phyloP scores from a whole-genome alignment of 345 rosid genomes.

The Ceriops decandra region DNA sequence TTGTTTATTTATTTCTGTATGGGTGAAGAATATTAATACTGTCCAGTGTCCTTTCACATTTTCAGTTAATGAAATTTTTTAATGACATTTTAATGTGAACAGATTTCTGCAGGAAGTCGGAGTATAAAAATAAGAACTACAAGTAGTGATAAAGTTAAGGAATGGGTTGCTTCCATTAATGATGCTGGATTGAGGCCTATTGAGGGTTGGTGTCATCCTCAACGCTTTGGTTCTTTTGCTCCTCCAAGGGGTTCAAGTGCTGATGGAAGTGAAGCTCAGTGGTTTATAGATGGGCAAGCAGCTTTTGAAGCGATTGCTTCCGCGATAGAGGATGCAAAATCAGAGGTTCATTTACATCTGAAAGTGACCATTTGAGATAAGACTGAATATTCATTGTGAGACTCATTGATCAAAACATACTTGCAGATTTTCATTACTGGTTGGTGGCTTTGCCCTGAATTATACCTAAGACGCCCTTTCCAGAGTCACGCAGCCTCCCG shows the following conservation, averaged over 20 bases:
- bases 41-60: background rate
- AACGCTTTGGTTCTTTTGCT: slow-evolving; percentile 73
- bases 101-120: slow-evolving; percentile 65
- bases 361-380: background rate
- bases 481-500: slow-evolving; percentile 48
- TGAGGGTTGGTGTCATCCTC: slow-evolving; percentile 75
- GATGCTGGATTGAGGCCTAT: slow-evolving; percentile 47
- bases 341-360: slow-evolving; percentile 54
- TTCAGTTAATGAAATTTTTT: background rate
- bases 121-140: slow-evolving; percentile 55
- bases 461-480: slow-evolving; percentile 89
- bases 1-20: background rate
- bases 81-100: slow-evolving; percentile 5
- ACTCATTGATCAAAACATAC: slow-evolving; percentile 8
- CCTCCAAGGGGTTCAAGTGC: slow-evolving; percentile 74
- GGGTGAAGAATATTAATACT: too few species aligned
- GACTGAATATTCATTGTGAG: background rate
- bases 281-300: slow-evolving; percentile 87
- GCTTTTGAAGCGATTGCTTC: slow-evolving; percentile 90
- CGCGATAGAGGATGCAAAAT: slow-evolving; percentile 71
- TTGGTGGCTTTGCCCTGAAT: slow-evolving; percentile 99
- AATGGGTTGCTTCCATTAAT: slow-evolving; percentile 72
- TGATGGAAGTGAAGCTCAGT: slow-evolving; percentile 90
- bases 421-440: slow-evolving; percentile 88
- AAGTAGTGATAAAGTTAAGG: slow-evolving; percentile 55